Conservation (phyloP, 2,329 filamentous ascomycete species). For the Fusarium fujikuroi region DNA sequence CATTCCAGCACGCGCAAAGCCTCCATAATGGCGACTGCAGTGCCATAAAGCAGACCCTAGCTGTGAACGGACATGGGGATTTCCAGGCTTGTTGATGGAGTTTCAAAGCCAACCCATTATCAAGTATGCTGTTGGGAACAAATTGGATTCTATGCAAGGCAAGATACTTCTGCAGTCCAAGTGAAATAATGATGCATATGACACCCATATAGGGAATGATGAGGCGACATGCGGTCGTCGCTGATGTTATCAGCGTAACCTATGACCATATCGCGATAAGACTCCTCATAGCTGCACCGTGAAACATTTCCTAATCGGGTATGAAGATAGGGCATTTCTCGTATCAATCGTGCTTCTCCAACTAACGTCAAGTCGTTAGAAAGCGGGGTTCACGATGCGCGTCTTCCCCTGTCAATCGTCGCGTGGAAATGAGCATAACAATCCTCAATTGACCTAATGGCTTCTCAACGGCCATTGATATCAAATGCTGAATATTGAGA, state of each 20-base stretch:
- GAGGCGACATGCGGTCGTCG: neutral
- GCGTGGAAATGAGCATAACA: neutral
- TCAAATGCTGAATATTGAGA: neutral
- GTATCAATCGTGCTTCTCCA: neutral
- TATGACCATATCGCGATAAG: neutral
- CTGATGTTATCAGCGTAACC: no score
- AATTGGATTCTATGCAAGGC: neutral
- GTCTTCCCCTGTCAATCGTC: neutral
- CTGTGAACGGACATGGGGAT: no score
- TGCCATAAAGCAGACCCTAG: neutral
- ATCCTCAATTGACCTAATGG: neutral
- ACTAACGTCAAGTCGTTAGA: slow-evolving; percentile 2
- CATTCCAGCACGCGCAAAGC: neutral
- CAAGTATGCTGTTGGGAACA: neutral
- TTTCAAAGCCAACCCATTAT: no score
- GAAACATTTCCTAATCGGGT: neutral
- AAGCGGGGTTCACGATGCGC: neutral
- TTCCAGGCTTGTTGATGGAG: neutral
- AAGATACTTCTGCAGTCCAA: neutral
- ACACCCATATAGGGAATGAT: neutral
- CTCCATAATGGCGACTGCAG: no score
- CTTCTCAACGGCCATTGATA: neutral
- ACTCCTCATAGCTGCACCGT: fast-evolving
- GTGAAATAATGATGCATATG: fast-evolving
- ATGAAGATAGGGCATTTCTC: neutral